A percentile compares a stretch with the other conserved stretches of the same genome.
phyloP scores from a whole-genome alignment of 495 filamentous ascomycete species.

The Tuber borchii region DNA sequence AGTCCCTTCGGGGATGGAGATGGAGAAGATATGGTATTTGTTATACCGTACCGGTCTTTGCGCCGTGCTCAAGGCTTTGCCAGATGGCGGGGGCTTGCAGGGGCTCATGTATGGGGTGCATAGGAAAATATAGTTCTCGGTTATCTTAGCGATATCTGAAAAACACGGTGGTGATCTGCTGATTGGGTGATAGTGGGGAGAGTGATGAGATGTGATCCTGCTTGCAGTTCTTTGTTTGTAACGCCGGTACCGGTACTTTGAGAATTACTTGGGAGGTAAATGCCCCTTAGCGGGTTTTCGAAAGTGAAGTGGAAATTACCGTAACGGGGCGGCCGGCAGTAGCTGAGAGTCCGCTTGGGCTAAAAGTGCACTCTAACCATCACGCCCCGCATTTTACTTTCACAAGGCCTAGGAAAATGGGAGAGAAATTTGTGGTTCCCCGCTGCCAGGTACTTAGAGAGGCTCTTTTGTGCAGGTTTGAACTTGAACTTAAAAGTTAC shows the following conservation, averaged over 20 bases:
- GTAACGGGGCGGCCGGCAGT: background rate
- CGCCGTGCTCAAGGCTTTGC: background rate
- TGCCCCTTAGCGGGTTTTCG: background rate
- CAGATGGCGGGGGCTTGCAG: background rate
- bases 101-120: background rate
- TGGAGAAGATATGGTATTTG: background rate
- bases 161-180: background rate
- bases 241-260: background rate
- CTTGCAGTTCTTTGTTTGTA: background rate
- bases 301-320: background rate
- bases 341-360: no score
- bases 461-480: no score
- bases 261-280: background rate
- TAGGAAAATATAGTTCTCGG: background rate
- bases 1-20: background rate
- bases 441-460: background rate
- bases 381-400: background rate
- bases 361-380: background rate
- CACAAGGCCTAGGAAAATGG: background rate
- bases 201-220: background rate
- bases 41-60: background rate
- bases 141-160: background rate
- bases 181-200: background rate
- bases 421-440: background rate
- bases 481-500: no score